These are phyloP conservation scores for Claviceps monticola DNA, from an alignment of 2,329 filamentous ascomycete species.

Conservation along the genomic window DNA sequence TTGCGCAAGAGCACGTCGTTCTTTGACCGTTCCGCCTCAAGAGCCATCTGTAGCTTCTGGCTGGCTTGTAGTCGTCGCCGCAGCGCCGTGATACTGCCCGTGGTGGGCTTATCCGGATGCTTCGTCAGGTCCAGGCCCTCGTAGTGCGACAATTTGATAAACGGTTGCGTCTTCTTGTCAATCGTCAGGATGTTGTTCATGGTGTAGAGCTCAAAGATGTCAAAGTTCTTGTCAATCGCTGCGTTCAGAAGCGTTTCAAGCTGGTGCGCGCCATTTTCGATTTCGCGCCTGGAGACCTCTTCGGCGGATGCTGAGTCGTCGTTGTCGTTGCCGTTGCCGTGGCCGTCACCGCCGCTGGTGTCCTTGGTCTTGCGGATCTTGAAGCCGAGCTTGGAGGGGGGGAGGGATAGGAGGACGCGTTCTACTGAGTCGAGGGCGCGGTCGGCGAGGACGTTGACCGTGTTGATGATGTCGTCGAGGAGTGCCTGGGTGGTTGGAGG, in stretches of 20 bases:
- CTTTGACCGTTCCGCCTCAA: conserved; percentile 54
- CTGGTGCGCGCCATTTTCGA: conserved; percentile 78
- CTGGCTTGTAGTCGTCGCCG: conserved; percentile 65
- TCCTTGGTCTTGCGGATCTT: conserved; percentile 21
- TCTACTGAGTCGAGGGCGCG: conserved; percentile 81
- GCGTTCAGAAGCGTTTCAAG: conserved; percentile 70
- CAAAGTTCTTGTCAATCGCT: conserved; percentile 73
- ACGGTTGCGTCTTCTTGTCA: conserved; percentile 53
- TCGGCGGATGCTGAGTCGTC: conserved; percentile 15
- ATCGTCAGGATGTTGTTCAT: conserved; percentile 73
- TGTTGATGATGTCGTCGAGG: conserved; percentile 96
- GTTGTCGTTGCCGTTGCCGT: not conserved
- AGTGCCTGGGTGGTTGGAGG: conserved; percentile 46
- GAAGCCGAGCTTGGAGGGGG: conserved; percentile 73
- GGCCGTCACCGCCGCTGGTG: not conserved
- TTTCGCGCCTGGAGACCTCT: conserved; percentile 44
- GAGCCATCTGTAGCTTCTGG: conserved; percentile 55
- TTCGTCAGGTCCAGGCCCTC: conserved; percentile 43
- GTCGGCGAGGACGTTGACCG: conserved; percentile 85
- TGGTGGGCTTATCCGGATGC: conserved; percentile 31
- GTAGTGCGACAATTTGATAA: conserved; percentile 77
- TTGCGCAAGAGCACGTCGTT: conserved; percentile 59
- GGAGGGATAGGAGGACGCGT: conserved; percentile 59
- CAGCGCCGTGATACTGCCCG: conserved; percentile 57
- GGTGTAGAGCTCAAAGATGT: conserved; percentile 79